A percentile compares a stretch with the other conserved stretches of the same genome.
Evolutionary conservation across 331 rosid genomes (phyloP).

Genomic region (Erythrophleum ivorense): DNA sequence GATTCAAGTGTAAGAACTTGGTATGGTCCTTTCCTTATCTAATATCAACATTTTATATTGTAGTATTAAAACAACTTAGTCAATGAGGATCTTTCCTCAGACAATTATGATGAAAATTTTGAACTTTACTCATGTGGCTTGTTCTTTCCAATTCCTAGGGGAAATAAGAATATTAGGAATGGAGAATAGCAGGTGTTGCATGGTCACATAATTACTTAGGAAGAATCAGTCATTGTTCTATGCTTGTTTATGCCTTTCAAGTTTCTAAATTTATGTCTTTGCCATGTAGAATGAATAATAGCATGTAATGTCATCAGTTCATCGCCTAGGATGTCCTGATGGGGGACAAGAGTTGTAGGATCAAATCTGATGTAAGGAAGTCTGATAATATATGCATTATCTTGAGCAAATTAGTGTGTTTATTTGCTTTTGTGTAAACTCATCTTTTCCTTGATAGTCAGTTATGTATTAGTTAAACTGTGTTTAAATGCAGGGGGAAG

Average conservation of each 20-base stretch:
- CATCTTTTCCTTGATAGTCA: not conserved
- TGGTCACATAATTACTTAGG: slow-evolving; percentile 20
- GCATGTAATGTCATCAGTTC: slow-evolving; percentile 21
- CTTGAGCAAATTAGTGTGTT: slow-evolving; percentile 6
- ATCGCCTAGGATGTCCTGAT: slow-evolving; percentile 21
- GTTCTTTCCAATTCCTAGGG: not conserved
- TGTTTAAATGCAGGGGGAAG: slow-evolving; percentile 62
- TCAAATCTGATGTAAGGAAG: slow-evolving; percentile 11
- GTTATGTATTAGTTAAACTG: slow-evolving; percentile 29
- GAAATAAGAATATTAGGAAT: not conserved
- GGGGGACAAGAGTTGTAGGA: slow-evolving; percentile 14
- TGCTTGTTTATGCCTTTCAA: not conserved
- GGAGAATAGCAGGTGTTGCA: not conserved
- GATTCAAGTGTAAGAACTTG: slow-evolving; percentile 64
- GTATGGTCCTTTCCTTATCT: slow-evolving; percentile 52
- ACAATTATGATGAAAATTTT: not conserved
- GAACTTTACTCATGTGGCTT: not conserved
- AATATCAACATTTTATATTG: slow-evolving; percentile 28
- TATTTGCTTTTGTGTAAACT: slow-evolving; percentile 8
- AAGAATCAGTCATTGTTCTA: slow-evolving; percentile 19
- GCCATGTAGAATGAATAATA: slow-evolving; percentile 22
- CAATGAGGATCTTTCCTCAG: not conserved
- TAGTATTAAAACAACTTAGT: slow-evolving; percentile 19
- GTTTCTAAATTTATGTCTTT: not conserved
- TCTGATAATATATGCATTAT: slow-evolving; percentile 17